phyloP scores from a whole-genome alignment of 176 grass and related monocot species.

The Oryza officinalis region DNA sequence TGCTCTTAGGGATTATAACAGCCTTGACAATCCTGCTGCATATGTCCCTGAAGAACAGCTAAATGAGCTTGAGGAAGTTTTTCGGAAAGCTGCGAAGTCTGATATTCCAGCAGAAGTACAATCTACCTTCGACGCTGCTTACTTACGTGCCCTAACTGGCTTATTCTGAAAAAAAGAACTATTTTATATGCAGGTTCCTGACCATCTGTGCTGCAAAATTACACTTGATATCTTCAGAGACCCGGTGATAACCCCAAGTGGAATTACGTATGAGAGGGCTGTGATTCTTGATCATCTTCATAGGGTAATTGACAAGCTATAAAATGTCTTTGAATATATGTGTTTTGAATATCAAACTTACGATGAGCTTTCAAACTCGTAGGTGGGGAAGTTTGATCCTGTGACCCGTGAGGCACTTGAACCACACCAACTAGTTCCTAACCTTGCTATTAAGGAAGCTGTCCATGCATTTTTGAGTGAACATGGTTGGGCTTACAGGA shows the following conservation, averaged over 20 bases:
- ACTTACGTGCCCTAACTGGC: background rate
- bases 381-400: slow-evolving; percentile 96
- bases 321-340: background rate
- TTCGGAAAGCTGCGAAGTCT: slow-evolving; percentile 53
- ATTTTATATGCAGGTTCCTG: slow-evolving; percentile 68
- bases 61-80: slow-evolving; percentile 63
- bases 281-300: slow-evolving; percentile 83
- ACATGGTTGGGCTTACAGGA: slow-evolving; percentile 89
- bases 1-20: slow-evolving; percentile 61
- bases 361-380: slow-evolving; percentile 7
- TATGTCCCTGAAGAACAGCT: slow-evolving; percentile 54
- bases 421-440: slow-evolving; percentile 76
- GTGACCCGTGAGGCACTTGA: slow-evolving; percentile 67
- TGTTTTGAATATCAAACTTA: background rate
- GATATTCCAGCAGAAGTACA: slow-evolving; percentile 73
- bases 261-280: slow-evolving; percentile 84
- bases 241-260: slow-evolving; percentile 87
- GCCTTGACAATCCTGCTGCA: slow-evolving; percentile 42
- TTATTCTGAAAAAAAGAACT: background rate
- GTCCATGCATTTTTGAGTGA: slow-evolving; percentile 83
- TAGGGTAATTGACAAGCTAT: slow-evolving; percentile 31
- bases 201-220: slow-evolving; percentile 95
- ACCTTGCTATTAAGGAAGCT: slow-evolving; percentile 86
- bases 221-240: slow-evolving; percentile 84
- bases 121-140: background rate